Evolutionary conservation across 805 yeast genomes (phyloP), one percentile per base, ranked within the genome.

Genomic region (Yarrowia yakushimensis): DNA sequence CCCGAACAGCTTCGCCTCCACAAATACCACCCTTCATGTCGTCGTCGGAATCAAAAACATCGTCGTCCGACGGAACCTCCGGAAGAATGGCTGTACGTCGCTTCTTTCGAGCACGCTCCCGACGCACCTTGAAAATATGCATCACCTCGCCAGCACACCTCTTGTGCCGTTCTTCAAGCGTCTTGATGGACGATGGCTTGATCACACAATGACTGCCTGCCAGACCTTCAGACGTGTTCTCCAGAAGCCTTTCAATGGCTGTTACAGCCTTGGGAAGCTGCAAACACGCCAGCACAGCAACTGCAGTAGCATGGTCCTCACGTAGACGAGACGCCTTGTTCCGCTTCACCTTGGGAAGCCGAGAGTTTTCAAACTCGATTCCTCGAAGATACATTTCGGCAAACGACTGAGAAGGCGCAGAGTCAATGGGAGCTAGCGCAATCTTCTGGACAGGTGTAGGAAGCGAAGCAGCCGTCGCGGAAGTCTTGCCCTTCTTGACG

Each of bases 11-110:
- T 25, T 55, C 61, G 3, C 61, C 61, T 1, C 61, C 61, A 11
- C 46, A 55, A 4, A 55, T 41, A 1, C 61, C 61, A 7, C 61
- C 61, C 22, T 41, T 55, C 48, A 41, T 55, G 12, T 39, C 61
- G 30, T 55, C 61, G 23, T 55, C 61, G 1, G 61, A 55, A n/a
- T 55, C 61, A 20, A 39, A 55, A 13, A 55, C 48, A 8, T 55
- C 61, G 11, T 37, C 48, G 8, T 55, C 61, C 0, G 48, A 55
- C 1, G 31, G 34, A 8, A 48, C 11, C 12, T 48, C 41, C 10
- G 34, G 61, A 15, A 39, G 23, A 7, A 27, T 9, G 7, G 39
- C 37, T 37, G 39, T 55, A 4, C 48, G 15, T 6, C 61, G 18
- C 37, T 55, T 55, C 37, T 28, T 27, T n/a, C 61, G 18, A 8